Percentiles rank a stretch among this genome's conserved stretches.
Conservation (phyloP, 495 filamentous ascomycete species). For the Aspergillus ostianus region DNA sequence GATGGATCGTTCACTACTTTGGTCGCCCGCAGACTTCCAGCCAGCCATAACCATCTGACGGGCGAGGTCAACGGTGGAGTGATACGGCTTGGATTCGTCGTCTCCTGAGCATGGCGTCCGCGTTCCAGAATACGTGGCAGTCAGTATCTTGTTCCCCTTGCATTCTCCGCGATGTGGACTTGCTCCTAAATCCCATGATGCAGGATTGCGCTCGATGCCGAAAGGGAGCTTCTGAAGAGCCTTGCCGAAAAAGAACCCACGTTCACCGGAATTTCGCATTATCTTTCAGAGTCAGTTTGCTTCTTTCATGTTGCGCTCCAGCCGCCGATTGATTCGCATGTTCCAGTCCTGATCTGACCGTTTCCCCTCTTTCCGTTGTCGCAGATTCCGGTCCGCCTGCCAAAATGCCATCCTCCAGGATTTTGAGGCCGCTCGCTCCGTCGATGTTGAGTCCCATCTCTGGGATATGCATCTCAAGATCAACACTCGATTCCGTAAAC, state of each 20-base stretch:
- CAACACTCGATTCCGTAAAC: constrained; percentile 72
- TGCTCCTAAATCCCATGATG: constrained; percentile 20
- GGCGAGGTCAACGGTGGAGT: constrained; percentile 53
- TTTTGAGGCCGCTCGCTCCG: constrained; percentile 62
- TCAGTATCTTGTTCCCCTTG: constrained; percentile 31
- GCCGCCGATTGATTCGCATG: background rate
- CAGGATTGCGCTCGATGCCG: constrained; percentile 46
- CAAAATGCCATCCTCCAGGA: constrained; percentile 71
- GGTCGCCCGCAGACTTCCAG: constrained; percentile 40
- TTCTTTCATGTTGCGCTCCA: background rate
- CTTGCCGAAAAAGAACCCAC: constrained; percentile 53
- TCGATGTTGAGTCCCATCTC: constrained; percentile 64
- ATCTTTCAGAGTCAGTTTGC: constrained; percentile 55
- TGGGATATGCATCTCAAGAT: constrained; percentile 79
- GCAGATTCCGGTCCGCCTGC: constrained; percentile 67
- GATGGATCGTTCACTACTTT: constrained; percentile 44
- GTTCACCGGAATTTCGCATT: constrained; percentile 56
- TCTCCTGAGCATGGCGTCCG: constrained; percentile 46
- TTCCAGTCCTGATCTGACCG: constrained; percentile 17
- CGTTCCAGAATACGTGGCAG: constrained; percentile 51
- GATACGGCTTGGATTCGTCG: constrained; percentile 26
- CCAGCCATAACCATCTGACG: constrained; percentile 55
- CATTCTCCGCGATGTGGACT: constrained; percentile 5
- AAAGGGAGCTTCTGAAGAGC: constrained; percentile 48
- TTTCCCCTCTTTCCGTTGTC: constrained; percentile 9